phyloP scores from a whole-genome alignment of 108 stramenopile genomes.

The Aurantiochytrium sp. region DNA sequence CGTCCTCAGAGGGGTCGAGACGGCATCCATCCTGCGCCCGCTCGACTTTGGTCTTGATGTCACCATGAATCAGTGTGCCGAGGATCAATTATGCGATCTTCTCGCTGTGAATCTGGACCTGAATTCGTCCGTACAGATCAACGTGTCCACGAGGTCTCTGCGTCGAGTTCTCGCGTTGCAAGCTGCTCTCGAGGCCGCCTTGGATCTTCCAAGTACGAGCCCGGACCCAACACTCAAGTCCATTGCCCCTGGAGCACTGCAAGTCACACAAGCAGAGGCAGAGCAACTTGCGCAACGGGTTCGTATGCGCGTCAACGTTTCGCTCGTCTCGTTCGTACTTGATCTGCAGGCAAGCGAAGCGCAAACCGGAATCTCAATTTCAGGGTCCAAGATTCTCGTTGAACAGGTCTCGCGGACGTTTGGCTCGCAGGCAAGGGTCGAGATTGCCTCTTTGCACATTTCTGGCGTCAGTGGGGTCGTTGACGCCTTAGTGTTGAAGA shows the following conservation, averaged over 20 bases:
- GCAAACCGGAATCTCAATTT: background rate
- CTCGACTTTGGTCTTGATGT: background rate
- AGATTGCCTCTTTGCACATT: background rate
- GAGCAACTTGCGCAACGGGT: background rate
- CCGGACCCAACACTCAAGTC: background rate
- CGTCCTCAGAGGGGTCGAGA: background rate
- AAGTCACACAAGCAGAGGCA: background rate
- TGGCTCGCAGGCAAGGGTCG: background rate
- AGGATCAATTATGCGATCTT: background rate
- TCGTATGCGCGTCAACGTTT: background rate
- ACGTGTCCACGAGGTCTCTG: background rate
- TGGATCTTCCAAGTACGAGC: background rate
- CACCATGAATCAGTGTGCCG: background rate
- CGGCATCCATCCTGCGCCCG: background rate
- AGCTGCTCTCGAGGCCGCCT: background rate
- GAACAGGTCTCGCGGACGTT: background rate
- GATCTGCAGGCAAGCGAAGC: background rate
- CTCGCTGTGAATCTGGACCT: background rate
- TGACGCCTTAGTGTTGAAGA: background rate
- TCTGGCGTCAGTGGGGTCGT: background rate
- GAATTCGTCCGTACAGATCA: background rate
- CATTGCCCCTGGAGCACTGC: background rate
- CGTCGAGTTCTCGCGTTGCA: background rate
- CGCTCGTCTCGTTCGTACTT: background rate
- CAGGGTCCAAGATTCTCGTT: background rate